These are phyloP conservation scores for Fusarium fracticaudum DNA, from an alignment of 2,329 filamentous ascomycete genomes.

Conservation along the genomic window DNA sequence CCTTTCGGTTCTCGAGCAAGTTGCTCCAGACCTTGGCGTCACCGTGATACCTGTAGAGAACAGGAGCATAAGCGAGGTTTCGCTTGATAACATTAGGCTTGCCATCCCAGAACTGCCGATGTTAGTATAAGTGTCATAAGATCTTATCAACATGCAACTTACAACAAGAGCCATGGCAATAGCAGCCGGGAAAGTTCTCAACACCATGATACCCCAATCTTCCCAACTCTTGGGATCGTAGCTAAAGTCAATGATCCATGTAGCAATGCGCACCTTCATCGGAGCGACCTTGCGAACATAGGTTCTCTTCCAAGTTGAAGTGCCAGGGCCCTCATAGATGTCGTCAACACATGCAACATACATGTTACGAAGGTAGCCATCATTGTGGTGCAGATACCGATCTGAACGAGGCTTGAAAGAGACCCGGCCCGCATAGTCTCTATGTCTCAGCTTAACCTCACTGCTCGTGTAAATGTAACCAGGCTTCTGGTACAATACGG, in stretches of 20 bases:
- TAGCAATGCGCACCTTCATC: slow-evolving; percentile 40
- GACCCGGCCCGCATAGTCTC: slow-evolving; percentile 39
- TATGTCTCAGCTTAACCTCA: slow-evolving; percentile 31
- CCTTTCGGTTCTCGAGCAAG: slow-evolving; percentile 40
- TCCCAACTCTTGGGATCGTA: slow-evolving; percentile 42
- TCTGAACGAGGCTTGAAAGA: slow-evolving; percentile 35
- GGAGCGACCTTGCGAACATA: slow-evolving; percentile 41
- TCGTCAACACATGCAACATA: slow-evolving; percentile 40
- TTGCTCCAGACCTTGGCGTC: slow-evolving; percentile 43
- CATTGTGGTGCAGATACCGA: slow-evolving; percentile 40
- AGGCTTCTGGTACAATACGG: slow-evolving; percentile 36
- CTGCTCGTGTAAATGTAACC: slow-evolving; percentile 32
- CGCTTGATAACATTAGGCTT: slow-evolving; percentile 18
- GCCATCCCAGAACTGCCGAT: slow-evolving; percentile 38
- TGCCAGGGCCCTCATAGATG: slow-evolving; percentile 39
- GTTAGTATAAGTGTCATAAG: neutral
- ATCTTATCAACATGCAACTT: neutral
- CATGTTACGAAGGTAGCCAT: slow-evolving; percentile 41
- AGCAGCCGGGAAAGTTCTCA: slow-evolving; percentile 39
- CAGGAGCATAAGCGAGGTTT: slow-evolving; percentile 37
- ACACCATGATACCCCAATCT: slow-evolving; percentile 39
- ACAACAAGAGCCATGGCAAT: slow-evolving; percentile 39
- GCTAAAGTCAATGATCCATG: slow-evolving; percentile 42
- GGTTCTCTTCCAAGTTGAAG: slow-evolving; percentile 43
- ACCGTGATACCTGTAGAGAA: slow-evolving; percentile 38